A percentile compares a stretch with the other conserved stretches of the same genome.
Evolutionary conservation across 441 rosid species (phyloP).

Genomic region (Geranium incanum): DNA sequence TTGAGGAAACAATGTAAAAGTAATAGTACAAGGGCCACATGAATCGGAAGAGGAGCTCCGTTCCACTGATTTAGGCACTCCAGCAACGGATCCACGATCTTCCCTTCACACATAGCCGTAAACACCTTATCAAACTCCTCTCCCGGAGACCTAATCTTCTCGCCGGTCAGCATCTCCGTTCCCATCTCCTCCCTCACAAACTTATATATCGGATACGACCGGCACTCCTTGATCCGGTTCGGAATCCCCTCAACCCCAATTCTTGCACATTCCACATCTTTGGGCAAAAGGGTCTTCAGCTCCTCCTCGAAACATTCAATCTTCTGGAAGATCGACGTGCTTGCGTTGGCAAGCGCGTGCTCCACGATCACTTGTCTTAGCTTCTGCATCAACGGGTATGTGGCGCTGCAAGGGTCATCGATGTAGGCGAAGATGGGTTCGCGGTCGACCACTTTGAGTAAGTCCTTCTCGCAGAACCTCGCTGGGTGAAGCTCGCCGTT

Average conservation of each 20-base stretch:
- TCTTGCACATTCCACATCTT: conserved; percentile 50
- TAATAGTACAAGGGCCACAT: not conserved
- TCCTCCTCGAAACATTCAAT: conserved; percentile 50
- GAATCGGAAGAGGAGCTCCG: conserved; percentile 56
- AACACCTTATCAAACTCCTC: conserved; percentile 61
- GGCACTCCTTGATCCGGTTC: conserved; percentile 52
- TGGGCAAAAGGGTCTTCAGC: conserved; percentile 37
- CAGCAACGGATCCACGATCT: conserved; percentile 49
- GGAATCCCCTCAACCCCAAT: conserved; percentile 34
- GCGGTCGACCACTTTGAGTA: conserved; percentile 45
- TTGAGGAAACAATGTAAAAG: not conserved
- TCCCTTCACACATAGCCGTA: conserved; percentile 50
- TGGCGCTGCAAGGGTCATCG: conserved; percentile 61
- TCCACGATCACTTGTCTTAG: conserved; percentile 56
- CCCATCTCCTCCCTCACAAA: conserved; percentile 52
- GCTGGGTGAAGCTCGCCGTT: conserved; percentile 52
- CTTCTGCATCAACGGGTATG: conserved; percentile 53
- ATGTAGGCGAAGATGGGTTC: conserved; percentile 43
- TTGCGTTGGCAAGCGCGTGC: conserved; percentile 36
- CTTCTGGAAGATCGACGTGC: conserved; percentile 44
- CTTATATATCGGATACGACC: conserved; percentile 63
- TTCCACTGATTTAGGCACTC: conserved; percentile 59
- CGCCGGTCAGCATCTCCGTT: conserved; percentile 46
- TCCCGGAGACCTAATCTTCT: conserved; percentile 46
- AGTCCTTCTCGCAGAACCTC: conserved; percentile 49